phyloP scores from a whole-genome alignment of 176 grass and related monocot genomes.

The Saccharum officinarum region DNA sequence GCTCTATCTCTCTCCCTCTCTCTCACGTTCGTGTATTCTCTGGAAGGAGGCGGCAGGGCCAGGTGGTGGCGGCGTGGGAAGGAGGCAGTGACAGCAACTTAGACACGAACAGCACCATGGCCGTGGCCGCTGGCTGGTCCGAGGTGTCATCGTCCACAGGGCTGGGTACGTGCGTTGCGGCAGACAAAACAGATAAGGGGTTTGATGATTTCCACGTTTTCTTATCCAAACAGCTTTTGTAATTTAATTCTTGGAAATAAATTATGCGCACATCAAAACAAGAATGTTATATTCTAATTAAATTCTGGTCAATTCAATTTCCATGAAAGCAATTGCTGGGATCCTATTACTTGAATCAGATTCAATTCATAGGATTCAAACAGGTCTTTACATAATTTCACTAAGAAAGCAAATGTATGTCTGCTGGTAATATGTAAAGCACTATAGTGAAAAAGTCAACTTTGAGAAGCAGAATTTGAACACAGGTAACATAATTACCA shows the following conservation, averaged over 20 bases:
- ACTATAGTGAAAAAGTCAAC: not conserved
- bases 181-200: not conserved
- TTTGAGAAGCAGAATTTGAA: slow-evolving; percentile 1
- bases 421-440: not conserved
- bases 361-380: not conserved
- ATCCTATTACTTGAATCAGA: not conserved
- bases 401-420: not conserved
- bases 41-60: not conserved
- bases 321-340: not conserved
- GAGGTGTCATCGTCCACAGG: not conserved
- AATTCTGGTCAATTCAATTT: not conserved
- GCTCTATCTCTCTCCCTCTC: not conserved
- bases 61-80: not conserved
- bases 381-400: not conserved
- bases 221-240: not conserved
- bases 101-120: not conserved
- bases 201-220: not conserved
- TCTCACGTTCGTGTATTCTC: not conserved
- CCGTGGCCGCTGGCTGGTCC: not conserved
- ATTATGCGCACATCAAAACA: not conserved
- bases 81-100: not conserved
- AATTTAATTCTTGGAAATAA: not conserved
- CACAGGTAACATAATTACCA: slow-evolving; percentile 47
- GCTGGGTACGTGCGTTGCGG: not conserved
- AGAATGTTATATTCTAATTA: not conserved